Percentiles rank a stretch among this genome's conserved stretches.
phyloP scores from a whole-genome alignment of 106 monocot species.

The Chionographis japonica region DNA sequence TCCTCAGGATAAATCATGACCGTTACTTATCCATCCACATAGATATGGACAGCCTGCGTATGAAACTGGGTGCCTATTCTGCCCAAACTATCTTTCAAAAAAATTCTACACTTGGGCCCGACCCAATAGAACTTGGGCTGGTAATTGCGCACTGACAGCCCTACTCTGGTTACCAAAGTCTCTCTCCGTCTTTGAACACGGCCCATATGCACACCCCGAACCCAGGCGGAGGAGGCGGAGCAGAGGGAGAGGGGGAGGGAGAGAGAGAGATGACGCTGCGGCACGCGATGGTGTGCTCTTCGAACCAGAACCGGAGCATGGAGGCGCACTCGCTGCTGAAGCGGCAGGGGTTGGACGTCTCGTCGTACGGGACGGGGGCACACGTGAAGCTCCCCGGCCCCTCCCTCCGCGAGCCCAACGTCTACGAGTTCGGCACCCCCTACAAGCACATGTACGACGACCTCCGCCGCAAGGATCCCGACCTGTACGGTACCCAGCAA shows the following conservation, averaged over 20 bases:
- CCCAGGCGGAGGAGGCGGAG: background rate
- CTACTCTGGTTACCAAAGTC: no score
- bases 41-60: no score
- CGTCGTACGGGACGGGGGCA: slow-evolving; percentile 89
- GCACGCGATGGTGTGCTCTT: slow-evolving; percentile 95
- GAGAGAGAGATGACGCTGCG: slow-evolving; percentile 37
- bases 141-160: no score
- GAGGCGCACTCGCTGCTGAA: slow-evolving; percentile 86
- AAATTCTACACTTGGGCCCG: no score
- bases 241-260: background rate
- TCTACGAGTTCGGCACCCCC: slow-evolving; percentile 96
- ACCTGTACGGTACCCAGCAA: slow-evolving; percentile 28
- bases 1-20: no score
- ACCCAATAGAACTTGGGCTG: no score
- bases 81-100: no score
- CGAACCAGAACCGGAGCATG: slow-evolving; percentile 99
- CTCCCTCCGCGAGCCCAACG: slow-evolving; percentile 86
- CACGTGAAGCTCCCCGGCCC: slow-evolving; percentile 99
- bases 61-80: no score
- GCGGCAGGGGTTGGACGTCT: slow-evolving; percentile 74
- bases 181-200: no score
- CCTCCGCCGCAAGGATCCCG: slow-evolving; percentile 75
- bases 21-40: no score
- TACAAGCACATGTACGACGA: slow-evolving; percentile 84
- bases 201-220: no score